A percentile compares a stretch with the other conserved stretches of the same genome.
These are phyloP conservation scores for Cladobotryum protrusum DNA, from an alignment of 2,329 filamentous ascomycete genomes.

Conservation along the genomic window DNA sequence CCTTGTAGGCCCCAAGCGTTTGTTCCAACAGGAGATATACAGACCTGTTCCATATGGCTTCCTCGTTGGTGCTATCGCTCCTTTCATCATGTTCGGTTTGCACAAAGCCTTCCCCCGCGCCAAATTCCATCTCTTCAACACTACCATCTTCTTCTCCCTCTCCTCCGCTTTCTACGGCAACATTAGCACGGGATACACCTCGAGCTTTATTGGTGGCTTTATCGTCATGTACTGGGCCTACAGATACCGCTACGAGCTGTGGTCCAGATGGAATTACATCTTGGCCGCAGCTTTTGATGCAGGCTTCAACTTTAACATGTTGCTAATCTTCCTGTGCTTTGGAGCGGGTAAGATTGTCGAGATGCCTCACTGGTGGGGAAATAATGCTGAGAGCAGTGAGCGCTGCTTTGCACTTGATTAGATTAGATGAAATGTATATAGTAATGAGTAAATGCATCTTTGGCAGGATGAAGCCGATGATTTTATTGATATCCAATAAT, in stretches of 20 bases:
- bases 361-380: conserved; percentile 62
- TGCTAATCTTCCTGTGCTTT: conserved; percentile 56
- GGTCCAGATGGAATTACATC: conserved; percentile 56
- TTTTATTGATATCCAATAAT: neutral
- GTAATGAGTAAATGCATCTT: neutral
- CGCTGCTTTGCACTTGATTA: conserved; percentile 46
- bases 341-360: conserved; percentile 48
- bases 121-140: conserved; percentile 53
- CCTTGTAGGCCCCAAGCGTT: conserved; percentile 44
- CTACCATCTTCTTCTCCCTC: conserved; percentile 55
- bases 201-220: conserved; percentile 52
- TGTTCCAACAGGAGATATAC: conserved; percentile 45
- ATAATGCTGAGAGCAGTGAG: conserved; percentile 48
- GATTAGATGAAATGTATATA: neutral
- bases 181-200: conserved; percentile 53
- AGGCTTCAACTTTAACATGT: conserved; percentile 55
- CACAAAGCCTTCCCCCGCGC: conserved; percentile 47
- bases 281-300: conserved; percentile 56
- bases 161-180: conserved; percentile 55
- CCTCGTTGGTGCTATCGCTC: conserved; percentile 41
- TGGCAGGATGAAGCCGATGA: neutral
- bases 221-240: conserved; percentile 56
- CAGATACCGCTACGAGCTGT: conserved; percentile 48
- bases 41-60: conserved; percentile 46
- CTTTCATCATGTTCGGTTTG: conserved; percentile 42